A percentile compares a stretch with the other conserved stretches of the same genome.
Evolutionary conservation across 2,329 filamentous ascomycete species (phyloP).

Genomic region (Fusarium bactridioides): DNA sequence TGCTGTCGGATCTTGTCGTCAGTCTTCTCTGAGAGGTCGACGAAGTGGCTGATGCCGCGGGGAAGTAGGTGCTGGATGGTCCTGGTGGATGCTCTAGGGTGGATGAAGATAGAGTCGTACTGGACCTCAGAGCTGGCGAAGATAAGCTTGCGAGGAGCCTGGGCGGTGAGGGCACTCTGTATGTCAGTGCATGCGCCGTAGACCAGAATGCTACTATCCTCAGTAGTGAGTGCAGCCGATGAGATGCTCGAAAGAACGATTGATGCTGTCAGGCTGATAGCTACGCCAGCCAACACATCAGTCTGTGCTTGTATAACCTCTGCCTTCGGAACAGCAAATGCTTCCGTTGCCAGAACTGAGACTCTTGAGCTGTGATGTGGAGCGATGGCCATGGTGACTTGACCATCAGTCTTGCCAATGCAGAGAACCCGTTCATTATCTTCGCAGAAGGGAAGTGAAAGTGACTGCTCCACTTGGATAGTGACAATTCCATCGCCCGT

Average conservation of each 20-base stretch:
- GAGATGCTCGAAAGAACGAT: not conserved
- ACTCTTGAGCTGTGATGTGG: not conserved
- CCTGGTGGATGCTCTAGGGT: not conserved
- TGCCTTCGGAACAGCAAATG: accelerated
- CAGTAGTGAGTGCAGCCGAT: not conserved
- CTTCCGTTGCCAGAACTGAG: not conserved
- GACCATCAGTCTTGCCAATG: not conserved
- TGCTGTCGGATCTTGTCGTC: not conserved
- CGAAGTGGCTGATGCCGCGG: not conserved
- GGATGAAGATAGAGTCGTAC: not conserved
- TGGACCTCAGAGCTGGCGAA: not conserved
- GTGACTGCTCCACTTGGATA: not conserved
- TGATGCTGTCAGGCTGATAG: not conserved
- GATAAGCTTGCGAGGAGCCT: not conserved
- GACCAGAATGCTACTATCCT: not conserved
- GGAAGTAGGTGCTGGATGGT: not conserved
- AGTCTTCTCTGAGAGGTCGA: not conserved
- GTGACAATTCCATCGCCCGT: not conserved
- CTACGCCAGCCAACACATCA: not conserved
- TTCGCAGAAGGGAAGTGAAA: not conserved
- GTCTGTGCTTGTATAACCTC: not conserved
- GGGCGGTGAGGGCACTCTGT: not conserved
- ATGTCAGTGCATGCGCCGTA: not conserved
- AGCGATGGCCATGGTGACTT: not conserved
- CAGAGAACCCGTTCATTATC: not conserved